Evolutionary conservation across 1,284 basidiomycete species (phyloP), one percentile per base, ranked within the genome.

Genomic region (Irpex sp.): DNA sequence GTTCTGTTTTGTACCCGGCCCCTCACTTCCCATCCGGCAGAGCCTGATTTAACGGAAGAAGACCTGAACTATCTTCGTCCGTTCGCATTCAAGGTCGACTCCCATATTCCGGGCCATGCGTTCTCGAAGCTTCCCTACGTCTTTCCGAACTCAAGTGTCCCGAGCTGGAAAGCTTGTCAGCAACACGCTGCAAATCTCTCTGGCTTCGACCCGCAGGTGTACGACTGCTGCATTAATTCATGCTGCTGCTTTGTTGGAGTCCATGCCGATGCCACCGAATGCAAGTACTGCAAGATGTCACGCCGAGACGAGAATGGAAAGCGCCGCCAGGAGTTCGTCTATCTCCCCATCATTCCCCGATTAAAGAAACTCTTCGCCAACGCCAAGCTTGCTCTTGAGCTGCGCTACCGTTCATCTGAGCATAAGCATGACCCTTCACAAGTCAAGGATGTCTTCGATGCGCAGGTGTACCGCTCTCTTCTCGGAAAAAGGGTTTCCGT

Each of bases 151-250:
- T 8, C 62, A 0, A 15, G 60, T 8, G 4, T 71, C 11, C 11
- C 11, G 0, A 63, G 60, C 3, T 69, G 64, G 62, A 65, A 68
- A 46, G 5, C n/a, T 0, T 17, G 63, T 64, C 9, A 66, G 6
- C 59, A 60, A 13, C 71, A 67, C n/a, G 63, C 71, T 8, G 67
- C 63, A 4, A 67, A 68, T 58, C 64, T 78, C 8, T 69, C 77
- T 1, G 73, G 70, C 0, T 62, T 77, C 49, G 57, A 71, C n/a
- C 74, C 75, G 0, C 64, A 66, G 3, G 39, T 39, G 0, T 78
- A 77, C 58, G 65, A 80, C 64, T 80, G 78, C 64, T 80, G 79
- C 50, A 15, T 69, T 13, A 71, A 74, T 15, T 76, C 75, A 0
- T 81, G 79, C 60, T 66, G 66, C 54, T 73, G 70, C 47, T 81